These are phyloP conservation scores for Aspergillus niger DNA, from an alignment of 2,329 filamentous ascomycete species.

Conservation along the genomic window DNA sequence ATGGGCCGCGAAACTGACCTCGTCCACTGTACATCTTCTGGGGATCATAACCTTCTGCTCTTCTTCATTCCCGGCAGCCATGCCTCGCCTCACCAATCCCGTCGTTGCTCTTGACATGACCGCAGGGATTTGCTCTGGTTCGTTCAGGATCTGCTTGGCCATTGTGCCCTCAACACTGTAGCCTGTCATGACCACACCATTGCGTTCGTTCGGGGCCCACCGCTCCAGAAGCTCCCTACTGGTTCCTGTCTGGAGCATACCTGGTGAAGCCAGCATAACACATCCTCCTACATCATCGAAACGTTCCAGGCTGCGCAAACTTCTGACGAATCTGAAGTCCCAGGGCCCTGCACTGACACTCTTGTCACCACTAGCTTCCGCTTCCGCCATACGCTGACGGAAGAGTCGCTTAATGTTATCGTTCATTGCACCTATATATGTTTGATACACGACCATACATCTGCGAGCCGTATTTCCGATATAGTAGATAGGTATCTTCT, in stretches of 20 bases:
- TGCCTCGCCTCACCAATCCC: conserved; percentile 57
- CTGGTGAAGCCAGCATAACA: conserved; percentile 95
- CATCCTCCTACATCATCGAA: conserved; percentile 96
- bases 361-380: conserved; percentile 78
- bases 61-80: conserved; percentile 64
- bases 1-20: conserved; percentile 94
- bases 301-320: conserved; percentile 86
- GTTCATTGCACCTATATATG: conserved; percentile 98
- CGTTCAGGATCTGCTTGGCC: conserved; percentile 92
- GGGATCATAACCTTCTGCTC: conserved; percentile 91
- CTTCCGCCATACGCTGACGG: conserved; percentile 85
- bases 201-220: conserved; percentile 95
- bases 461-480: conserved; percentile 91
- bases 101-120: conserved; percentile 74
- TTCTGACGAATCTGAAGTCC: conserved; percentile 95
- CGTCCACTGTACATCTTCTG: conserved; percentile 85
- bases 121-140: conserved; percentile 91
- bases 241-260: conserved; percentile 97
- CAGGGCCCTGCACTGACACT: conserved; percentile 72
- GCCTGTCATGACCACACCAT: conserved; percentile 97
- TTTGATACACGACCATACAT: conserved; percentile 99
- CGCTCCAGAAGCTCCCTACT: conserved; percentile 89
- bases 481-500: conserved; percentile 94
- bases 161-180: conserved; percentile 99
- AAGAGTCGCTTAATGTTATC: conserved; percentile 98